Conservation (phyloP, 1,284 basidiomycete genomes). For the Heliocybe sulcata region DNA sequence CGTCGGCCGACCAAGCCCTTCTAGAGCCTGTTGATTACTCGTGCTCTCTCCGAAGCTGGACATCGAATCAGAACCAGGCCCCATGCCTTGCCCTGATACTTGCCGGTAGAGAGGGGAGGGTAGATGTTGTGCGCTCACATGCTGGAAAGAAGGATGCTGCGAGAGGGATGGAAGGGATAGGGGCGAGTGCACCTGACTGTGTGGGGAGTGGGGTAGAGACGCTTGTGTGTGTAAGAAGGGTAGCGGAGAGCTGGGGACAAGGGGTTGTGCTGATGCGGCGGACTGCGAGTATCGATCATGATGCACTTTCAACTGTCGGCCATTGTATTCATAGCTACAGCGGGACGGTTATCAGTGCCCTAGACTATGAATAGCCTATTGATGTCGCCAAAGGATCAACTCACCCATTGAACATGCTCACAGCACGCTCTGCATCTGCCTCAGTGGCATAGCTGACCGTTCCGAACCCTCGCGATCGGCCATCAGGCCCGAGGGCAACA, state of each 20-base stretch:
- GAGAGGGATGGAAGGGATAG: background rate
- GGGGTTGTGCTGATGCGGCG: constrained; percentile 8
- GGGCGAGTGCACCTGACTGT: constrained; percentile 8
- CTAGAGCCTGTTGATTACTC: background rate
- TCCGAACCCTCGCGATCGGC: constrained; percentile 82
- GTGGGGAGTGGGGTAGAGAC: background rate
- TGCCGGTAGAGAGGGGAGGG: background rate
- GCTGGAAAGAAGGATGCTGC: background rate
- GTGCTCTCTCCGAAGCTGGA: background rate
- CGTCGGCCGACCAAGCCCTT: background rate
- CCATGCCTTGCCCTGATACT: background rate
- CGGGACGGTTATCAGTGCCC: background rate
- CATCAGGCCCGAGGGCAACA: constrained; percentile 81
- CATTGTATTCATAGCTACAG: constrained; percentile 78
- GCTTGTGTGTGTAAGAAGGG: background rate
- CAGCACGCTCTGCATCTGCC: constrained; percentile 80
- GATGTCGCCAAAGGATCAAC: constrained; percentile 18
- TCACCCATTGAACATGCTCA: constrained; percentile 83
- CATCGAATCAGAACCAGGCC: background rate
- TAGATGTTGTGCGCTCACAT: background rate
- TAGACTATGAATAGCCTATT: background rate
- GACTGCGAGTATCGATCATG: constrained; percentile 59
- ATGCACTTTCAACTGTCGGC: constrained; percentile 79
- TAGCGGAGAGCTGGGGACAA: constrained; percentile 3
- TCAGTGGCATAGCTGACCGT: constrained; percentile 83